Base-by-base conservation (phyloP, 2,329 filamentous ascomycete species). In the Orbilia oligospora region DNA sequence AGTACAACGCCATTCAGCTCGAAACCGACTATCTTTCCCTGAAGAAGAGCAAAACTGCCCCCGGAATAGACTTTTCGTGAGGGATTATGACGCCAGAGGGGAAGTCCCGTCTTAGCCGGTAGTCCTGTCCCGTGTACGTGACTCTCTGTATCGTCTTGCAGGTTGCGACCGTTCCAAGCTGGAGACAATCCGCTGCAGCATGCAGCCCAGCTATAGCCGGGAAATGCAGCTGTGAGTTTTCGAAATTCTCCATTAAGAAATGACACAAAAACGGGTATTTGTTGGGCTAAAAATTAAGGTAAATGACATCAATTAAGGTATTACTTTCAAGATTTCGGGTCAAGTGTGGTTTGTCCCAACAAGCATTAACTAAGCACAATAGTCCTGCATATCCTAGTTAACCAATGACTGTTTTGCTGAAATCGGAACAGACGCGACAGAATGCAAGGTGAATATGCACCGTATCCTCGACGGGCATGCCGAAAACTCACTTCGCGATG, bases 1-100 rank as follows among this genome's bases (percentile, higher is more conserved):
- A 73, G 51, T 24, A 61, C 44, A 44, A 66, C 22, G 49, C 53
- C 22, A 46, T 73, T 73, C 70, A 73, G 70, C 70, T 73, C 61
- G 51, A 73, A 44, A 44, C 51, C 44, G 63, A 67, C 12, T 49
- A 73, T 67, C 70, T 36, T 67, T 72, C n/a, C 69, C 58, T 4
- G 18, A 46, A 33, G 44, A 14, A 49, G 69, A 27, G 27, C 33
- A 9, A 41, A 53, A 24, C 48, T 49, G 22, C 14, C 46, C 24
- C 27, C 20, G 48, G 53, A 49, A 20, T 58, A 38, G 36, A 65
- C 46, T n/a, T n/a, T 10, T 8, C 5, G 55, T 58, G 44, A 46
- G 44, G 44, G 44, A 46, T 46, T 46, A 65, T 71, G 67, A 71
- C 63, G 56, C 44, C 20, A 55, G 8, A 46, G 49, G 61, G 61